phyloP scores from a whole-genome alignment of 305 asterid genomes.

The Euphrasia arctica region DNA sequence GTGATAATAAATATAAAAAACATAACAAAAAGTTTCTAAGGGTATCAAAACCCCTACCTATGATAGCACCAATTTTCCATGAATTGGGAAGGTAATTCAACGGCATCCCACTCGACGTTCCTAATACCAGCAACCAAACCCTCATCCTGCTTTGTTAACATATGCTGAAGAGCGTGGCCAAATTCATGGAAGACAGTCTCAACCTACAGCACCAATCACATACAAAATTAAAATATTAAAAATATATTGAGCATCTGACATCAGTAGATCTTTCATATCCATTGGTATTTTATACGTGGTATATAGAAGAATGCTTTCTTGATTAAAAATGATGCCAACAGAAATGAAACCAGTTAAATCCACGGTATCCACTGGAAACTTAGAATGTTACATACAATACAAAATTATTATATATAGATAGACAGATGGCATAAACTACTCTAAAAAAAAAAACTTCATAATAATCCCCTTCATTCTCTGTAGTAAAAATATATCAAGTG shows the following conservation, averaged over 20 bases:
- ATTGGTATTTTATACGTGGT: slow-evolving; percentile 1
- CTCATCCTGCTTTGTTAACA: slow-evolving; percentile 96
- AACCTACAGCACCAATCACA: slow-evolving; percentile 51
- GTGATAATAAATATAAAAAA: slow-evolving; percentile 2
- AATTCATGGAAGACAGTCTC: slow-evolving; percentile 99
- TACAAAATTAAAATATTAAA: slow-evolving; percentile 19
- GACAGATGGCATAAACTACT: too few relatives aligned
- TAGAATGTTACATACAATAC: neutral
- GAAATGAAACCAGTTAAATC: slow-evolving; percentile 14
- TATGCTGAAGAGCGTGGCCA: slow-evolving; percentile 99
- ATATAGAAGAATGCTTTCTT: slow-evolving; percentile 4
- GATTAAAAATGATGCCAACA: neutral
- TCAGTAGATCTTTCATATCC: neutral
- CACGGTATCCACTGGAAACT: slow-evolving; percentile 13
- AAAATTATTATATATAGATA: neutral
- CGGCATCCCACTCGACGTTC: slow-evolving; percentile 98
- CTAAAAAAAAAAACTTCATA: neutral
- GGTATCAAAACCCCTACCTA: slow-evolving; percentile 44
- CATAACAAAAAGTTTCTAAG: neutral
- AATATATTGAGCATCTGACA: slow-evolving; percentile 7
- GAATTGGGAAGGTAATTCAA: slow-evolving; percentile 94
- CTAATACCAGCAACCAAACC: slow-evolving; percentile 99
- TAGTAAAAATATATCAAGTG: neutral
- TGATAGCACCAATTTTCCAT: slow-evolving; percentile 99
- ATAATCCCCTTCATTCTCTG: slow-evolving; percentile 1